Conservation (phyloP, 202 grass and related monocot genomes). For the Musa balbisiana region DNA sequence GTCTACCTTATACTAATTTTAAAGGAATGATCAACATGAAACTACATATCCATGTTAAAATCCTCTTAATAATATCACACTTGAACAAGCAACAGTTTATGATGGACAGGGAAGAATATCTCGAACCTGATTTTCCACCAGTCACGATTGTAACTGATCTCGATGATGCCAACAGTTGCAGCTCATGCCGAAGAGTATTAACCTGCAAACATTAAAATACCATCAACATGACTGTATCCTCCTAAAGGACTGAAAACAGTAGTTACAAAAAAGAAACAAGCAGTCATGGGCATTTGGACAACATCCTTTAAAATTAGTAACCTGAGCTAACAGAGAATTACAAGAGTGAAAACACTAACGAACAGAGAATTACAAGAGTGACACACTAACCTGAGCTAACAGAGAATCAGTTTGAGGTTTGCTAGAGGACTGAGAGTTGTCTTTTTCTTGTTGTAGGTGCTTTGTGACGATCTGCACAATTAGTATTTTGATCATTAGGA, state of each 20-base stretch:
- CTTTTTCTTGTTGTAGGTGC: slow-evolving; percentile 45
- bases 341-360: too few relatives aligned
- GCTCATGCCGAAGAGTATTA: slow-evolving; percentile 69
- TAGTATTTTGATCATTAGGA: not conserved
- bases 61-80: not conserved
- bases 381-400: slow-evolving; percentile 50
- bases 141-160: slow-evolving; percentile 57
- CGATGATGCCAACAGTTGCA: slow-evolving; percentile 41
- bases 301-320: not conserved
- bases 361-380: not conserved
- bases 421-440: slow-evolving; percentile 30
- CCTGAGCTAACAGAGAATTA: not conserved
- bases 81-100: not conserved
- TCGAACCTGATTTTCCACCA: slow-evolving; percentile 54
- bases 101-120: not conserved
- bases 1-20: too few relatives aligned
- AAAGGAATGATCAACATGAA: not conserved
- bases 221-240: not conserved
- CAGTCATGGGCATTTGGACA: not conserved
- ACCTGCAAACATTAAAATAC: slow-evolving; percentile 36
- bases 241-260: too few relatives aligned
- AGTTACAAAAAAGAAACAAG: not conserved
- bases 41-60: not conserved
- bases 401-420: slow-evolving; percentile 53
- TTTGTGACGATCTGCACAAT: slow-evolving; percentile 54